phyloP scores from a whole-genome alignment of 2,329 filamentous ascomycete species.

The Cladosporium sp. region DNA sequence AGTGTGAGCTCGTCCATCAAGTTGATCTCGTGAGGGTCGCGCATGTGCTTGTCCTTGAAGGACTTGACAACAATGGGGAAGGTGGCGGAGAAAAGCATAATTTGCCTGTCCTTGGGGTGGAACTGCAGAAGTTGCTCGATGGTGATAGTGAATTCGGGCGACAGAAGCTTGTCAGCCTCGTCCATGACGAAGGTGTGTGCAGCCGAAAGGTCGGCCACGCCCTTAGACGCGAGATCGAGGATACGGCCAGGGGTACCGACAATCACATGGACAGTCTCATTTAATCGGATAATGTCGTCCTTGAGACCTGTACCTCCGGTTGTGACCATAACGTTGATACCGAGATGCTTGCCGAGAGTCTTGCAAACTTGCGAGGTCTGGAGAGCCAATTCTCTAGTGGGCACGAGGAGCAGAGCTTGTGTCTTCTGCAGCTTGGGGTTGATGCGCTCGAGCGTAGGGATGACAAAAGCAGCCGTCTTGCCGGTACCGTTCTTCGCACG shows the following conservation, averaged over 20 bases:
- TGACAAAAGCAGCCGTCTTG: constrained; percentile 97
- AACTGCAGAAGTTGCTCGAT: constrained; percentile 94
- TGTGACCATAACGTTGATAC: constrained; percentile 98
- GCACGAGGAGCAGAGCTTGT: constrained; percentile 91
- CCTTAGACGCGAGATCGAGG: constrained; percentile 91
- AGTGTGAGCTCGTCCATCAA: constrained; percentile 98
- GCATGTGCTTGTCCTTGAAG: constrained; percentile 98
- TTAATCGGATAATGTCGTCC: constrained; percentile 92
- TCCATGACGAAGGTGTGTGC: constrained; percentile 99
- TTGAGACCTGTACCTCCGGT: constrained; percentile 92
- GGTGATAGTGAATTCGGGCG: constrained; percentile 91
- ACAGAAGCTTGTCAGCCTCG: constrained; percentile 95
- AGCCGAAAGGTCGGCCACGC: constrained; percentile 89
- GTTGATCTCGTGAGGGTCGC: constrained; percentile 94
- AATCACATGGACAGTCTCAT: constrained; percentile 93
- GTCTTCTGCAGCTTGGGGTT: constrained; percentile 96
- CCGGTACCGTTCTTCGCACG: constrained; percentile 98
- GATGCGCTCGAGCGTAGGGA: constrained; percentile 89
- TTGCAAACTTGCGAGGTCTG: constrained; percentile 99
- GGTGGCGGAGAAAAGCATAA: constrained; percentile 98
- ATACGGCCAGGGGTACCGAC: constrained; percentile 96
- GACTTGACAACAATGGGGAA: constrained; percentile 96
- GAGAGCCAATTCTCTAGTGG: constrained; percentile 91
- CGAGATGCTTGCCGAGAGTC: constrained; percentile 92
- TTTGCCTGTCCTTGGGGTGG: constrained; percentile 93